Conservation (phyloP, 192 early-diverging fungal species). For the Mycoemilia scoparia region DNA sequence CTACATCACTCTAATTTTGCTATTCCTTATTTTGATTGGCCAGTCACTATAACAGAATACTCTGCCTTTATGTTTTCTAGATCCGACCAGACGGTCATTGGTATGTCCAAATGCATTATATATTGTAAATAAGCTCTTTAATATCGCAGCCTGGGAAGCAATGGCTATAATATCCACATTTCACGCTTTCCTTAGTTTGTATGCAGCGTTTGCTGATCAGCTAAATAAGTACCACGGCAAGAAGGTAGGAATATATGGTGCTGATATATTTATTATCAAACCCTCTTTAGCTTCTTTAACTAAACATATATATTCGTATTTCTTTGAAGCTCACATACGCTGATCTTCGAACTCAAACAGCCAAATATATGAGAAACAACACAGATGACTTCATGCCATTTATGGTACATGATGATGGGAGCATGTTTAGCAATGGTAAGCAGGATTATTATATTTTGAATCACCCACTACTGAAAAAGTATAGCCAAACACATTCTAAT, state of each 20-base stretch:
- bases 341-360: conserved; percentile 51
- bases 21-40: background rate
- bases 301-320: too few relatives aligned
- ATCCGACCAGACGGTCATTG: conserved; percentile 86
- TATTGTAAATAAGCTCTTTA: conserved; percentile 6
- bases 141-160: conserved; percentile 1
- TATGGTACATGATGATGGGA: conserved; percentile 59
- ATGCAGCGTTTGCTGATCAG: conserved; percentile 80
- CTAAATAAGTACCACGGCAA: conserved; percentile 32
- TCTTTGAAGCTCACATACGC: conserved; percentile 34
- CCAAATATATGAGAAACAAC: conserved; percentile 60
- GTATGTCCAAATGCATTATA: conserved; percentile 11
- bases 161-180: too few relatives aligned
- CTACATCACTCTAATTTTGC: background rate
- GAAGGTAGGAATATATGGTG: conserved; percentile 16
- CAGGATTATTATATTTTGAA: conserved; percentile 4
- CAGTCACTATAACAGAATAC: background rate
- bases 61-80: conserved; percentile 6
- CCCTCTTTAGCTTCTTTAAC: background rate
- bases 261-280: background rate
- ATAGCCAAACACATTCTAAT: conserved; percentile 2
- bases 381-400: conserved; percentile 85
- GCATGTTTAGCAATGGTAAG: conserved; percentile 41
- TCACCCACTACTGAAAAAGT: background rate
- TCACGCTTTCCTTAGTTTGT: conserved; percentile 36